phyloP scores from a whole-genome alignment of 352 stramenopile species.

The Phytophthora brassicae region DNA sequence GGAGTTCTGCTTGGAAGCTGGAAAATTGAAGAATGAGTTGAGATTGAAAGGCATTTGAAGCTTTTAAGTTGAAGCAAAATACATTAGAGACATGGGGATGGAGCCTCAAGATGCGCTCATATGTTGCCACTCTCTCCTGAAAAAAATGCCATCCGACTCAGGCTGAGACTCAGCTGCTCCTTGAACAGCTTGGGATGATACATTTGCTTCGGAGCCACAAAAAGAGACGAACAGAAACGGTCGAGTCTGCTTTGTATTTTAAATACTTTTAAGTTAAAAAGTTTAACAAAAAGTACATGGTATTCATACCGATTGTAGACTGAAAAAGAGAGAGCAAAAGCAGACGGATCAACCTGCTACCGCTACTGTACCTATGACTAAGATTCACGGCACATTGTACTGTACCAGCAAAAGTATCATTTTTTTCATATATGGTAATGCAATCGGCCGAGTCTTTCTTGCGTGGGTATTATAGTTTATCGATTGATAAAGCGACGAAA shows the following conservation, averaged over 20 bases:
- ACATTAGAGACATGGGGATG: too few species aligned
- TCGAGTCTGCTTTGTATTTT: constrained; percentile 5
- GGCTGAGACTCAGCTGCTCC: constrained; percentile 29
- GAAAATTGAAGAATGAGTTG: constrained; percentile 27
- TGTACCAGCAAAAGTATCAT: too few species aligned
- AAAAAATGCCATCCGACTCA: constrained; percentile 19
- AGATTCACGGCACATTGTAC: too few species aligned
- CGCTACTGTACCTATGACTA: too few species aligned
- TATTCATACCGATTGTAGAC: neutral
- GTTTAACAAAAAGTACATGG: too few species aligned
- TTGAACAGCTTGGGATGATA: constrained; percentile 17
- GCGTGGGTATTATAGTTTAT: too few species aligned
- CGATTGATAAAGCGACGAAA: too few species aligned
- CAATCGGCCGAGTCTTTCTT: too few species aligned
- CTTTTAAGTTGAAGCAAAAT: constrained; percentile 17
- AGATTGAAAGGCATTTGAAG: neutral
- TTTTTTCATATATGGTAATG: too few species aligned
- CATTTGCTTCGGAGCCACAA: constrained; percentile 15
- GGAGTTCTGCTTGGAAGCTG: constrained; percentile 3
- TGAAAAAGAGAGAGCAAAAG: constrained; percentile 1
- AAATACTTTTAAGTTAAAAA: too few species aligned
- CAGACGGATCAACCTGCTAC: too few species aligned
- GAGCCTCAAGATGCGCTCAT: constrained; percentile 2
- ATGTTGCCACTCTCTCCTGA: constrained; percentile 18
- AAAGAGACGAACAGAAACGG: constrained; percentile 20